These are phyloP conservation scores for Exophiala sideris DNA, from an alignment of 2,329 filamentous ascomycete species.

Conservation along the genomic window DNA sequence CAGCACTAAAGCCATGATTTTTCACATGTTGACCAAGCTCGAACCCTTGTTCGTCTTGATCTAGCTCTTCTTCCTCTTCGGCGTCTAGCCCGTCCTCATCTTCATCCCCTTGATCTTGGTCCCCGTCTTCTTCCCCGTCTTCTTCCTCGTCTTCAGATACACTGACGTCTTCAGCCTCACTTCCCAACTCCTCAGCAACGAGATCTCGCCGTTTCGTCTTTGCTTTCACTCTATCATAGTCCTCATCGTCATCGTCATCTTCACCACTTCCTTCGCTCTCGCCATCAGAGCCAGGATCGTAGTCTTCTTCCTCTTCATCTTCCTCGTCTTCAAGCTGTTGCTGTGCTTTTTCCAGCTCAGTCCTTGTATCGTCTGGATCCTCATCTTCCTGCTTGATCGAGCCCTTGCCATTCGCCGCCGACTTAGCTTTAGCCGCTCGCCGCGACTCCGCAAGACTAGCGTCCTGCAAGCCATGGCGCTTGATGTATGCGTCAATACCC, in stretches of 20 bases:
- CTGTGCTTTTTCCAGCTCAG: slow-evolving; percentile 57
- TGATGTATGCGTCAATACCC: slow-evolving; percentile 61
- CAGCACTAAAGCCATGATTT: not conserved
- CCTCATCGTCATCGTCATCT: slow-evolving; percentile 37
- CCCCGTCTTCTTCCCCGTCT: slow-evolving; percentile 17
- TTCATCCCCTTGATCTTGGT: slow-evolving; percentile 13
- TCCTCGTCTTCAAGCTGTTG: slow-evolving; percentile 46
- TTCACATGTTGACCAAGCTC: not conserved
- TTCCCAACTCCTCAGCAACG: slow-evolving; percentile 42
- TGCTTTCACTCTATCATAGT: slow-evolving; percentile 29
- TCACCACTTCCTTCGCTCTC: slow-evolving; percentile 48
- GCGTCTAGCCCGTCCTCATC: slow-evolving; percentile 14
- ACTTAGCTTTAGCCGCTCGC: slow-evolving; percentile 39
- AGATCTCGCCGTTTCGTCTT: slow-evolving; percentile 35
- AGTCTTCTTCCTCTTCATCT: slow-evolving; percentile 50
- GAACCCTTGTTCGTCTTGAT: slow-evolving; percentile 7
- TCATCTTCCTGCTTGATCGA: slow-evolving; percentile 23
- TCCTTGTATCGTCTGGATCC: slow-evolving; percentile 48
- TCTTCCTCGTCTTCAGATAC: slow-evolving; percentile 27
- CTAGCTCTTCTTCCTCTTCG: slow-evolving; percentile 9
- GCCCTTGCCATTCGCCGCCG: slow-evolving; percentile 10
- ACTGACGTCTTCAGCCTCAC: slow-evolving; percentile 42
- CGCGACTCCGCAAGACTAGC: slow-evolving; percentile 60
- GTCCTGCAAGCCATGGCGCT: slow-evolving; percentile 59
- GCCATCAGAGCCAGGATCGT: slow-evolving; percentile 49